Evolutionary conservation across 768 basidiomycete genomes (phyloP).

Genomic region (Astraeus odoratus): DNA sequence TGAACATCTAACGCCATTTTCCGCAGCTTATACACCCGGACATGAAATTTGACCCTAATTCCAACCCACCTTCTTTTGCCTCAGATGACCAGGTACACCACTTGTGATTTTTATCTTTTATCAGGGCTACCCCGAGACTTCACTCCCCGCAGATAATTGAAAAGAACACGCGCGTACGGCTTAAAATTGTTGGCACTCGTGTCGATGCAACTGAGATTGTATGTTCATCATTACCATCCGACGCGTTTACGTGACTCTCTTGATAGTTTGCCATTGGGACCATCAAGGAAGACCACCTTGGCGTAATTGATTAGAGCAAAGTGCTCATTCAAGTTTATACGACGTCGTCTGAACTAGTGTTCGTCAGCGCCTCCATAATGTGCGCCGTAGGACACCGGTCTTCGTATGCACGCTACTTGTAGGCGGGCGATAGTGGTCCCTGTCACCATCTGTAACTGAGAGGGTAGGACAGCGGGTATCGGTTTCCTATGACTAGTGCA

Average conservation of each 20-base stretch:
- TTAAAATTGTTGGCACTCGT: conserved; percentile 97
- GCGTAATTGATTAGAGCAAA: conserved; percentile 66
- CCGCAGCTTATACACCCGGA: conserved; percentile 88
- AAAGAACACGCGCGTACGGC: conserved; percentile 84
- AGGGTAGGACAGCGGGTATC: too few species aligned
- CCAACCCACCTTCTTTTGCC: conserved; percentile 94
- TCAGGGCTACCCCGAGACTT: not conserved
- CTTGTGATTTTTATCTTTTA: not conserved
- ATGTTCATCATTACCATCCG: conserved; percentile 25
- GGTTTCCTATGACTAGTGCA: too few species aligned
- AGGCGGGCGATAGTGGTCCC: too few species aligned
- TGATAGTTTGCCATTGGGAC: conserved; percentile 91
- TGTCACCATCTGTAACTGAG: too few species aligned
- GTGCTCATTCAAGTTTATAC: too few species aligned
- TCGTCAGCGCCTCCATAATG: too few species aligned
- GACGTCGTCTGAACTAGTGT: too few species aligned
- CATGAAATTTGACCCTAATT: conserved; percentile 91
- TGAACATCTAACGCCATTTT: conserved; percentile 2
- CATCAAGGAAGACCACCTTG: conserved; percentile 97
- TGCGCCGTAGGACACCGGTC: too few species aligned
- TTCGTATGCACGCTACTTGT: too few species aligned
- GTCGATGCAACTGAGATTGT: conserved; percentile 98
- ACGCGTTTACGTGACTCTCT: conserved; percentile 2
- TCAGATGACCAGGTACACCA: conserved; percentile 73
- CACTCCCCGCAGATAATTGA: conserved; percentile 64